Evolutionary conservation across 306 rosid genomes (phyloP), one percentile per base, ranked within the genome.

Genomic region (Cicer cuneatum): DNA sequence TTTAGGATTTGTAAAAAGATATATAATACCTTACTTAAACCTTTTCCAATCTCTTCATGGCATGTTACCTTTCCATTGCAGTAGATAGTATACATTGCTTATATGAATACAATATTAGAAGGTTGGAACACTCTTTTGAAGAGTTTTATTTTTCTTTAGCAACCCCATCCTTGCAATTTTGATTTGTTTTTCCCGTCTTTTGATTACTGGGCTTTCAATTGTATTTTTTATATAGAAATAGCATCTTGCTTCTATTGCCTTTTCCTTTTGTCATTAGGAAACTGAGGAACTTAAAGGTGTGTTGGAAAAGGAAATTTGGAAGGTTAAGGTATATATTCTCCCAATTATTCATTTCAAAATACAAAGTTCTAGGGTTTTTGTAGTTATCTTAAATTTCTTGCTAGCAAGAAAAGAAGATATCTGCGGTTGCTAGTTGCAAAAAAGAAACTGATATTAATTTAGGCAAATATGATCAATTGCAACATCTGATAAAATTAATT

Each of bases 211-310:
- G 35, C 35, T 29, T 57, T 16, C 51, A 58, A 42, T 45, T 73
- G 15, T 19, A 42, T 14, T 54, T 71, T 82, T n/a, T 21, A 13
- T 66, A 48, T 57, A 47, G 70, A 63, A 53, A 19, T 46, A 80
- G 4, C 60, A 48, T 57, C 24, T 66, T 82, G 35, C 41, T 41
- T 67, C 43, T 43, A n/a, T 66, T 35, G 21, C 15, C 75, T 73
- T 47, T 81, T 76, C 69, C 75, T 52, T 69, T 71, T 80, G 71
- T 76, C 64, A 58, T 83, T 82, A 95, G 99, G 98, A 92, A 84
- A 95, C 97, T 5, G 98, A 95, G 88, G 93, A 87, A 86, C 99
- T 95, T 69, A 92, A 83, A 83, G 77, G 75, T 72, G 78, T 82
- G 65, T 71, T 95, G 83, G 91, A 90, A 82, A 95, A 63, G 84